A percentile compares a stretch with the other conserved stretches of the same genome.
Conservation (phyloP, 208 protist species). For the Vickermania ingenoplastis region DNA sequence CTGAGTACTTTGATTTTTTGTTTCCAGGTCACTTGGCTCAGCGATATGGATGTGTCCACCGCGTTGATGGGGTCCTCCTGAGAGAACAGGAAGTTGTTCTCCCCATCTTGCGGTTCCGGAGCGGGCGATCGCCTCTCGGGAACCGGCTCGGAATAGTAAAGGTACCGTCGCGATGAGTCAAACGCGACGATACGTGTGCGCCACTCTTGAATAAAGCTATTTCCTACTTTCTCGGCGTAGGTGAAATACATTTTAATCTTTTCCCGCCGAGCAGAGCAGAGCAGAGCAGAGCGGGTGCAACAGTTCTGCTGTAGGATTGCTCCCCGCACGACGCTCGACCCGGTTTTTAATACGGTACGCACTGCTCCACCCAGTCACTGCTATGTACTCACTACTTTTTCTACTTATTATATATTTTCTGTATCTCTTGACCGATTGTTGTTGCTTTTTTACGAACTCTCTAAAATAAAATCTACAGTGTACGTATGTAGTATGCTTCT, state of each 20-base stretch:
- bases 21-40: conserved; percentile 5
- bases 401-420: too few relatives aligned
- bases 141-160: conserved; percentile 17
- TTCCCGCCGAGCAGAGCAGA: neutral
- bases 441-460: too few relatives aligned
- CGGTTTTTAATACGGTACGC: too few relatives aligned
- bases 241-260: conserved; percentile 11
- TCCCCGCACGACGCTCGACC: too few relatives aligned
- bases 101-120: neutral
- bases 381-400: too few relatives aligned
- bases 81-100: neutral
- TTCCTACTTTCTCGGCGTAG: conserved; percentile 12
- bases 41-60: neutral
- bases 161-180: conserved; percentile 18
- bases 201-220: conserved; percentile 11
- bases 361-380: too few relatives aligned
- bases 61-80: neutral
- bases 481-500: too few relatives aligned
- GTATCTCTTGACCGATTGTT: too few relatives aligned
- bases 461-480: too few relatives aligned
- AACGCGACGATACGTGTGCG: conserved; percentile 14
- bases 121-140: neutral
- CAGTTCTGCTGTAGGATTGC: too few relatives aligned
- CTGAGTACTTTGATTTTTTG: conserved; percentile 14
- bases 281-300: too few relatives aligned